These are phyloP conservation scores for Gossypium arboreum DNA, from an alignment of 345 rosid species.

Conservation along the genomic window DNA sequence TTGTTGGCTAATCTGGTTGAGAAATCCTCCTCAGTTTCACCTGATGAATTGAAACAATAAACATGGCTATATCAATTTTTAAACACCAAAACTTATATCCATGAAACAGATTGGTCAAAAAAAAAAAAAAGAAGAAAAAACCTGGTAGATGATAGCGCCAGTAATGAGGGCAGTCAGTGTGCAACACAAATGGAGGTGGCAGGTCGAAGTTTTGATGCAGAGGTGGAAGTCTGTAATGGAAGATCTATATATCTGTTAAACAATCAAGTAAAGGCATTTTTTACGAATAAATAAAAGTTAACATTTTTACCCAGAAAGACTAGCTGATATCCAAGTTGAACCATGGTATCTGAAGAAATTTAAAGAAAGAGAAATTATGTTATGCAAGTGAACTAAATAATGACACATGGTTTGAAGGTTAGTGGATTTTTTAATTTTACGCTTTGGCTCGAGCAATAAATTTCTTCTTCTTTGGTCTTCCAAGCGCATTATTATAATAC, in stretches of 20 bases:
- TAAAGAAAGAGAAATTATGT: slow-evolving; percentile 5
- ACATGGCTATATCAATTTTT: background rate
- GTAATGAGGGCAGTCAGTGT: slow-evolving; percentile 98
- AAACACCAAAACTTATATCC: background rate
- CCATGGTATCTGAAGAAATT: slow-evolving; percentile 73
- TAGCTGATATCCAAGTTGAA: slow-evolving; percentile 86
- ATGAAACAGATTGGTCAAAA: slow-evolving; percentile 11
- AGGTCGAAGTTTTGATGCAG: slow-evolving; percentile 93
- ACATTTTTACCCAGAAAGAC: slow-evolving; percentile 76
- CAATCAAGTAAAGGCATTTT: background rate
- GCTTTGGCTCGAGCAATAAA: slow-evolving; percentile 66
- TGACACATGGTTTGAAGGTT: background rate
- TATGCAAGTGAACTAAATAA: too few species aligned
- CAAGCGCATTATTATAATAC: slow-evolving; percentile 78
- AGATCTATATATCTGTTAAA: background rate
- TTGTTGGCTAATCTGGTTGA: slow-evolving; percentile 84
- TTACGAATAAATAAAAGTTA: background rate
- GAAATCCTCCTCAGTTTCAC: slow-evolving; percentile 95
- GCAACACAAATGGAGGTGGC: slow-evolving; percentile 90
- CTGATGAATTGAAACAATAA: slow-evolving; percentile 32
- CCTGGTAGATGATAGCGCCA: slow-evolving; percentile 96
- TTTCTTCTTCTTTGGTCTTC: slow-evolving; percentile 70
- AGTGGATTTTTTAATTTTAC: slow-evolving; percentile 25
- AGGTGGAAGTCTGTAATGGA: slow-evolving; percentile 61
- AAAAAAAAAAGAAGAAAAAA: slow-evolving; percentile 15